phyloP scores from a whole-genome alignment of 164 flowering plant species.

The Vitis rotundifolia region DNA sequence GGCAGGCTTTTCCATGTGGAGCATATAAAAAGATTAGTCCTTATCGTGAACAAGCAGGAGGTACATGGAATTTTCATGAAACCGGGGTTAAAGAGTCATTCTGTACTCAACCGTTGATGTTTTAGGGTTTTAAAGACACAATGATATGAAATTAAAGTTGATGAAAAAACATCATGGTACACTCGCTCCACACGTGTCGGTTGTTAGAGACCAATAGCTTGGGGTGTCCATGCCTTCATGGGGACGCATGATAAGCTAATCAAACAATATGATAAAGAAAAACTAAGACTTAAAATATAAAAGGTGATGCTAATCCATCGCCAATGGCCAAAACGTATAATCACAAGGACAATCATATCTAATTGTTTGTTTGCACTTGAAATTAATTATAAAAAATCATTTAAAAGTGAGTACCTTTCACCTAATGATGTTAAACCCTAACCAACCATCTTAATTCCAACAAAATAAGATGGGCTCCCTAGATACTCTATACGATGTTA shows the following conservation, averaged over 20 bases:
- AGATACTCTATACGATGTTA: conserved; percentile 15
- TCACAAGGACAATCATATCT: conserved; percentile 15
- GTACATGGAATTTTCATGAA: no score
- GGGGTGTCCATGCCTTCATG: conserved; percentile 1
- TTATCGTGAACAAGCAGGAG: no score
- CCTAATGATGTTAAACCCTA: conserved; percentile 40
- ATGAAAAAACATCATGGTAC: no score
- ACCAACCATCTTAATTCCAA: conserved; percentile 23
- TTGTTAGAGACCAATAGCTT: background rate
- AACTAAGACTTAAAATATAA: background rate
- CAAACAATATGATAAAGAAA: background rate
- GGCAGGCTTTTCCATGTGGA: no score
- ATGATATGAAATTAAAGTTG: no score
- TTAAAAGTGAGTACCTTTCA: conserved; percentile 21
- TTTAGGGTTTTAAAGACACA: no score
- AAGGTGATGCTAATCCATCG: conserved; percentile 6
- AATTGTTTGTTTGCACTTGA: conserved; percentile 13
- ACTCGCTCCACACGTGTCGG: no score
- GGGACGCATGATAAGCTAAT: background rate
- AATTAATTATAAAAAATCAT: background rate
- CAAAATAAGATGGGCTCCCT: conserved; percentile 10
- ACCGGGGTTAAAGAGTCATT: no score
- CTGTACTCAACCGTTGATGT: no score
- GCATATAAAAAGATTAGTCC: no score
- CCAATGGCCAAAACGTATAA: conserved; percentile 1